Evolutionary conservation across 371 early-diverging fungal species (phyloP).

Genomic region (Actinomucor elegans): DNA sequence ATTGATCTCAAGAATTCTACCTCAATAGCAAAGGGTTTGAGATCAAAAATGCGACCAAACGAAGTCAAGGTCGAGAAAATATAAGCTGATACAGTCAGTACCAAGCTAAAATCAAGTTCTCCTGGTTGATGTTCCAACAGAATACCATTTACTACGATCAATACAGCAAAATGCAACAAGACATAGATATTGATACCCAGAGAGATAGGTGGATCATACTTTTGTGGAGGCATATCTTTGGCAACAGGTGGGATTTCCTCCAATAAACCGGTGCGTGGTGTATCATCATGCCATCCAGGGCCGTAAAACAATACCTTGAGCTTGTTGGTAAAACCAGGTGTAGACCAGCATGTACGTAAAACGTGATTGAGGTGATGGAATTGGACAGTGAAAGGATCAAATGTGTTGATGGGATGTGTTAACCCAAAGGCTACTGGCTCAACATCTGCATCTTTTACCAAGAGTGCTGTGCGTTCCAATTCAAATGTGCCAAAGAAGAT

Average conservation of each 20-base stretch:
- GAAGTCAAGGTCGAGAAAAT: conserved; percentile 18
- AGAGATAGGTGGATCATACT: conserved; percentile 47
- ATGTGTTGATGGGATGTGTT: conserved; percentile 58
- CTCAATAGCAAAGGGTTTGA: conserved; percentile 6
- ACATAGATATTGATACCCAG: conserved; percentile 37
- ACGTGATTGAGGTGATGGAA: conserved; percentile 48
- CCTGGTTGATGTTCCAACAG: conserved; percentile 11
- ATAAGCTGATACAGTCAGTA: neutral
- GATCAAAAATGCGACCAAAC: conserved; percentile 27
- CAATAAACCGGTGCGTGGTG: conserved; percentile 43
- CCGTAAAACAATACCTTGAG: conserved; percentile 57
- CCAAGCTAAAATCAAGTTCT: conserved; percentile 2
- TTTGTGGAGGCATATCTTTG: conserved; percentile 40
- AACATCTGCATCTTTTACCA: neutral
- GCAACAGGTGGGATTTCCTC: conserved; percentile 48
- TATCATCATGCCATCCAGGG: conserved; percentile 57
- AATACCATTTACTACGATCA: conserved; percentile 23
- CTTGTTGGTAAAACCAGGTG: conserved; percentile 43
- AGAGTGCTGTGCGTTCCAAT: conserved; percentile 28
- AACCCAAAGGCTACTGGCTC: conserved; percentile 57
- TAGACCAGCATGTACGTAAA: conserved; percentile 26
- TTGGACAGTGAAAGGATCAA: conserved; percentile 54
- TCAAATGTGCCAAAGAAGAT: conserved; percentile 59
- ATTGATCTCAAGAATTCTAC: conserved; percentile 12
- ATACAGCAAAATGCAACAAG: conserved; percentile 29